Base-by-base conservation (phyloP, 2,329 filamentous ascomycete species). In the Thielaviopsis ethacetica region DNA sequence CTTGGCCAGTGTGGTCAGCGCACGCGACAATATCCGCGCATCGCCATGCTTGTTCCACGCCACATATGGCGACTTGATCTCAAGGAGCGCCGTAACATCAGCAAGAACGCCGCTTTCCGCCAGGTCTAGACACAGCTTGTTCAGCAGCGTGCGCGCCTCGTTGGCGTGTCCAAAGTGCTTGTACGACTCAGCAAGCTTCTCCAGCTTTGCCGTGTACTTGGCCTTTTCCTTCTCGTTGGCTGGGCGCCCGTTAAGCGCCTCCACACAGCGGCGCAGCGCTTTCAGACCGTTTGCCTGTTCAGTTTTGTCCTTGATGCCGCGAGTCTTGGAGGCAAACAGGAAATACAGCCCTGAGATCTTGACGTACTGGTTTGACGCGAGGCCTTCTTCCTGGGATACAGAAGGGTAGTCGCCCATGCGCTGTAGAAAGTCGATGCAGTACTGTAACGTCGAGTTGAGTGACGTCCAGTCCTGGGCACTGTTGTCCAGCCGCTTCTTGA, bases 331-430 rank as follows among this genome's bases (percentile, higher is more conserved):
- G 15, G 60, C 49, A 52, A 80, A 74, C n/a, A 81, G 73, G 67
- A 84, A 88, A 66, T 88, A 88, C 2, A 86, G 74, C 64, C 85
- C 84, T 0, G 85, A 88, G 26, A 88, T 78, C 64, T 83, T 86
- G 62, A 85, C 76, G 59, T 80, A 74, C 63, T 82, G 81, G 1
- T 72, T 73, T n/a, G 67, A 64, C 21, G 69, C 63, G 7, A 69
- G 64, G 26, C 70, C 70, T 19, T 63, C 56, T 21, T 67, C 66
- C 19, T 65, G 61, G 19, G 56, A 61, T 12, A 62, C 56, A 6
- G 65, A 60, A 56, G 64, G 66, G n/a, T 66, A 60, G 57, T 76
- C 71, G 5, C 75, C 74, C 52, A 83, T 71, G 56, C 75, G 72
- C 38, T 81, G 76, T 10, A 84, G 68, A 15, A 85, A 70, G 6